Conservation (phyloP, 257 asterid genomes). For the Eustoma russellianum region DNA sequence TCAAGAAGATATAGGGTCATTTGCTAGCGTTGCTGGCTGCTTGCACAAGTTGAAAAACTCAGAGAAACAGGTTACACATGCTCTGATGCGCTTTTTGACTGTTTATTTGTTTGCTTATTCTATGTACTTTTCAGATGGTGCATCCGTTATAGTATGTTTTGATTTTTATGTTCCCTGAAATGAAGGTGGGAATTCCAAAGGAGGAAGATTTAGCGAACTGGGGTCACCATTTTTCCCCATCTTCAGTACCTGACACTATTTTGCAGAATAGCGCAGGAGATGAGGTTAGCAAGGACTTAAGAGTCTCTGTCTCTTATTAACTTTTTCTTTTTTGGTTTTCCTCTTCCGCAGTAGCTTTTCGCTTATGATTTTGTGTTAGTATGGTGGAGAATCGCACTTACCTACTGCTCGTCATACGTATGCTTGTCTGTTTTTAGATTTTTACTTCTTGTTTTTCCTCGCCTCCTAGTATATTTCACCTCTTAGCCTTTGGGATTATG, state of each 20-base stretch:
- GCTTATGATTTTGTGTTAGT: too few species aligned
- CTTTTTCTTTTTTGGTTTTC: too few species aligned
- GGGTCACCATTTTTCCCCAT: slow-evolving; percentile 87
- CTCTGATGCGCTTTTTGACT: slow-evolving; percentile 7
- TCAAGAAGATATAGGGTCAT: slow-evolving; percentile 89
- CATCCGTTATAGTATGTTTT: too few species aligned
- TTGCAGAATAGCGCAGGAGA: slow-evolving; percentile 91
- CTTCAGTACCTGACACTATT: slow-evolving; percentile 78
- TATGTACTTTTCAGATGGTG: neutral
- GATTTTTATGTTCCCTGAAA: neutral
- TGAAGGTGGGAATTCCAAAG: slow-evolving; percentile 81
- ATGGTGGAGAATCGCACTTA: too few species aligned
- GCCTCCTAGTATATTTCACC: too few species aligned
- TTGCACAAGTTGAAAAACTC: slow-evolving; percentile 48
- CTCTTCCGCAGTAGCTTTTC: too few species aligned
- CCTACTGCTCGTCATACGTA: too few species aligned
- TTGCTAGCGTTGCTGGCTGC: slow-evolving; percentile 75
- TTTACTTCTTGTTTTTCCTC: too few species aligned
- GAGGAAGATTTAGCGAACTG: slow-evolving; percentile 88
- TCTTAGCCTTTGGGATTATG: too few species aligned
- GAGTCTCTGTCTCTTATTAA: slow-evolving; percentile 4
- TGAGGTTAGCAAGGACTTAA: slow-evolving; percentile 41
- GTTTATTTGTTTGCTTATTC: neutral
- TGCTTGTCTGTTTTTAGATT: too few species aligned
- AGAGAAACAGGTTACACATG: slow-evolving; percentile 64